Evolutionary conservation across 148 eudicot species (phyloP).

Genomic region (Dysphania ambrosioides): DNA sequence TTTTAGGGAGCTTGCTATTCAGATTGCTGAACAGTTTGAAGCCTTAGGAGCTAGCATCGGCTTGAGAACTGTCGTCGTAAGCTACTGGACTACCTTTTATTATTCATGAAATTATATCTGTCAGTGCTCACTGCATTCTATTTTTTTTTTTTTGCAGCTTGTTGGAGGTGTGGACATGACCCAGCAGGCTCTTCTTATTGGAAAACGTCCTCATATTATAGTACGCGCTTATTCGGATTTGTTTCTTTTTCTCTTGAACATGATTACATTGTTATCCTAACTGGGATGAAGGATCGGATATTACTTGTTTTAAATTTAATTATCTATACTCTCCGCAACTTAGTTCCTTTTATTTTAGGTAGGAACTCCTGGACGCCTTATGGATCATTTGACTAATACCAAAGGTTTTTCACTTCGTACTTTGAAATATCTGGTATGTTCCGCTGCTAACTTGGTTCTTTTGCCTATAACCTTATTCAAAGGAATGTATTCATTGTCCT

Average conservation of each 20-base stretch:
- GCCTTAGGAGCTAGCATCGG: constrained; percentile 81
- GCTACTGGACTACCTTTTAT: no score
- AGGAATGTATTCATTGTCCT: background rate
- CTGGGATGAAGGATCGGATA: background rate
- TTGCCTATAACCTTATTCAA: background rate
- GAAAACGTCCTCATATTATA: background rate
- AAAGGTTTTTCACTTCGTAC: constrained; percentile 90
- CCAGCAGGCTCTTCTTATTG: background rate
- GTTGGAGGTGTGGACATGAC: background rate
- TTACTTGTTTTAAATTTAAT: background rate
- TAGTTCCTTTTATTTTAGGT: constrained; percentile 42
- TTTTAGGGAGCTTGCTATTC: constrained; percentile 83
- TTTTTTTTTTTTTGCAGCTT: background rate
- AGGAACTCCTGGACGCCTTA: constrained; percentile 92
- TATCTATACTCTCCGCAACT: background rate
- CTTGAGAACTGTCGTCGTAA: constrained; percentile 76
- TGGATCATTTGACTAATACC: constrained; percentile 87
- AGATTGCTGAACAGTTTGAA: constrained; percentile 90
- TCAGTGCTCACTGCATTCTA: background rate
- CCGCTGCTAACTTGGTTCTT: constrained; percentile 7
- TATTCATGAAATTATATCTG: no score
- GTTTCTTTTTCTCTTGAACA: background rate
- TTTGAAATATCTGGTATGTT: constrained; percentile 78
- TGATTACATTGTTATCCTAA: background rate
- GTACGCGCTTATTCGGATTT: background rate